phyloP scores from a whole-genome alignment of 371 early-diverging fungal genomes.

The Funneliformis caledonium region DNA sequence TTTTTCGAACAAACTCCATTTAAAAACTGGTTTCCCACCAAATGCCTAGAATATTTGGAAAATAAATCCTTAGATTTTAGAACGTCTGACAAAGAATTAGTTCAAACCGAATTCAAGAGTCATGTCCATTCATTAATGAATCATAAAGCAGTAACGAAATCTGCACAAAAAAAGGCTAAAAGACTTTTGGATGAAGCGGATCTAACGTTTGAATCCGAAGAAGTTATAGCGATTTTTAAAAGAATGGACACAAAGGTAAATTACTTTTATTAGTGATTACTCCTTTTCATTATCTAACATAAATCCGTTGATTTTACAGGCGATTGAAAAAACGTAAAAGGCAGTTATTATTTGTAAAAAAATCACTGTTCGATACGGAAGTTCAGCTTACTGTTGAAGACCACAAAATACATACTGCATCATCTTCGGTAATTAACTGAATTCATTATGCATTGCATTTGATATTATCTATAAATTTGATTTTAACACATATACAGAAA shows the following conservation, averaged over 20 bases:
- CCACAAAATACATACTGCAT: constrained; percentile 3
- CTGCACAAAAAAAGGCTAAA: constrained; percentile 20
- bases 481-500: constrained; percentile 11
- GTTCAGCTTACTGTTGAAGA: constrained; percentile 21
- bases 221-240: constrained; percentile 2
- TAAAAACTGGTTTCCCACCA: background rate
- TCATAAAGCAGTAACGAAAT: constrained; percentile 13
- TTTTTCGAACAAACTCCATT: background rate
- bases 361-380: constrained; percentile 26
- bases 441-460: background rate
- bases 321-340: constrained; percentile 6
- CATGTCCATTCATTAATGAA: constrained; percentile 5
- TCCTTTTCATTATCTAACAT: background rate
- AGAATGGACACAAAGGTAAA: constrained; percentile 13
- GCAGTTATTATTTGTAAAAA: constrained; percentile 19
- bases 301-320: constrained; percentile 26
- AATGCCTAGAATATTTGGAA: constrained; percentile 23
- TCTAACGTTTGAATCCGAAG: background rate
- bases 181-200: background rate
- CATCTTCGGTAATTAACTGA: constrained; percentile 16
- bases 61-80: background rate
- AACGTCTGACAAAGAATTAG: constrained; percentile 8
- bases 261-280: constrained; percentile 23
- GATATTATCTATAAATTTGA: background rate
- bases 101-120: constrained; percentile 4